Base-by-base conservation (phyloP, 2,329 filamentous ascomycete species). In the Endothia cerciana region DNA sequence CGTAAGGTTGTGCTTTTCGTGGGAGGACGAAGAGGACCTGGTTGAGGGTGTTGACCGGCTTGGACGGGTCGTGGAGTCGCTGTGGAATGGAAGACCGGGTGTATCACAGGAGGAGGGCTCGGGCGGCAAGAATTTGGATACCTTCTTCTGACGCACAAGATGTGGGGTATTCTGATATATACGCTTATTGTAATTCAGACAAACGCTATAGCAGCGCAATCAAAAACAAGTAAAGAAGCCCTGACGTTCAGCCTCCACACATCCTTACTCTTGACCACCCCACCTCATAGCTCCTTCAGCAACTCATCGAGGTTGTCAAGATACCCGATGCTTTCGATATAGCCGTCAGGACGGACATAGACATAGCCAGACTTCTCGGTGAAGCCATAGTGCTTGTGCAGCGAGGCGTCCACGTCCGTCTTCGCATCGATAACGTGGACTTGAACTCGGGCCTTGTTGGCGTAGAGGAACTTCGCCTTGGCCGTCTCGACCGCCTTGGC, bases 1-100 rank as follows among this genome's bases (percentile, higher is more conserved):
- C 60, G 77, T 93, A 30, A 82, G 91, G 47, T 75, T 93, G 25
- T 93, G 89, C 67, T 93, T 91, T 76, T 83, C 89, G 6, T 94
- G 90, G 87, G 90, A 91, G 75, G 83, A 89, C 1, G 87, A 90
- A 72, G 81, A 83, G 30, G 81, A 85, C 62, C 76, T 96, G 19
- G 82, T 80, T 0, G 89, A 93, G 72, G 92, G 91, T 0, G 83
- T 94, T 7, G 77, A 81, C 73, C 85, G 70, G 70, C 68, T 73
- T 66, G 75, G 62, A 61, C 72, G 59, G 68, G 73, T 70, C 3
- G 63, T 69, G 2, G 60, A 65, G n/a, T 56, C 65, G 15, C 43
- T 69, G 4, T 49, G 49, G 65, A 36, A 15, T 33, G 22, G 53
- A n/a, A 33, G 60, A 13, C 15, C 51, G 28, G 56, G 51, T n/a